These are phyloP conservation scores for Arthrobotrys pseudoclavata DNA, from an alignment of 2,329 filamentous ascomycete genomes.

Conservation along the genomic window DNA sequence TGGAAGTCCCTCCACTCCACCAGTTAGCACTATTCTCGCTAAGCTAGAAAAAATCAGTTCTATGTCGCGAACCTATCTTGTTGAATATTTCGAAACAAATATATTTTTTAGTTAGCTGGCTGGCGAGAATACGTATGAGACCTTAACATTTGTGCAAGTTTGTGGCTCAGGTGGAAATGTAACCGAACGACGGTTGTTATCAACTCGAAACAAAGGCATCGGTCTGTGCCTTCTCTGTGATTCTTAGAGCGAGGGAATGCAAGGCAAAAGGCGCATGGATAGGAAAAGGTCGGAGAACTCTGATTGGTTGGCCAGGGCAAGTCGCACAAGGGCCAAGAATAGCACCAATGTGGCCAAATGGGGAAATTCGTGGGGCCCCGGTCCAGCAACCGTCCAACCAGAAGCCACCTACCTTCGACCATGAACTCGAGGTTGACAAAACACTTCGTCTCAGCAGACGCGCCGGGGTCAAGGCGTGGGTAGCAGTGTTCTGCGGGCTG, in stretches of 20 bases:
- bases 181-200: background rate
- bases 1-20: background rate
- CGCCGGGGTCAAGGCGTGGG: conserved; percentile 36
- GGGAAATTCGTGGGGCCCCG: conserved; percentile 26
- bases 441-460: conserved; percentile 51
- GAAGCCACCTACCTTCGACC: conserved; percentile 3
- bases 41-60: background rate
- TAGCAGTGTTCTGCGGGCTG: conserved; percentile 12
- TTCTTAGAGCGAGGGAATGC: background rate
- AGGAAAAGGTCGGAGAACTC: too few relatives aligned
- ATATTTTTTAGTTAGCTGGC: background rate
- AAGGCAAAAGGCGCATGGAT: background rate
- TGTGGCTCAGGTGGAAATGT: background rate
- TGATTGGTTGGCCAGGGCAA: conserved; percentile 33
- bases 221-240: conserved; percentile 11
- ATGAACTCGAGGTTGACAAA: conserved; percentile 6
- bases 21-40: too few relatives aligned
- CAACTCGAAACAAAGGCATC: conserved; percentile 10
- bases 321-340: conserved; percentile 56
- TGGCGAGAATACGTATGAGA: background rate
- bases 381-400: conserved; percentile 28
- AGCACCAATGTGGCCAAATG: conserved; percentile 20
- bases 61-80: background rate
- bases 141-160: background rate
- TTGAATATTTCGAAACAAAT: background rate